A percentile compares a stretch with the other conserved stretches of the same genome.
phyloP scores from a whole-genome alignment of 1,139 yeast genomes.

The Geotrichum klebahnii region DNA sequence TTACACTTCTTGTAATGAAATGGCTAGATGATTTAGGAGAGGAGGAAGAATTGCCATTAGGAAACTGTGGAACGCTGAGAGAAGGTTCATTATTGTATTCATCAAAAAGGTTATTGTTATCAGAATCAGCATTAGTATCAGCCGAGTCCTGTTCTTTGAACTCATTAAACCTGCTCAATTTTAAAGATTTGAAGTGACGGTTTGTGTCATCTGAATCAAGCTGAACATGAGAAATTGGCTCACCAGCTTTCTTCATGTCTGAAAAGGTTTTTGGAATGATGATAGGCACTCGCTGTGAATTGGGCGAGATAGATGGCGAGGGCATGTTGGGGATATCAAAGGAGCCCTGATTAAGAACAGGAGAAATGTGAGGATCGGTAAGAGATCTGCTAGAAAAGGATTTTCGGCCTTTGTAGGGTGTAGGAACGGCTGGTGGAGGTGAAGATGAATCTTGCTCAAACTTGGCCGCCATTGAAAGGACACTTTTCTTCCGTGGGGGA shows the following conservation, averaged over 20 bases:
- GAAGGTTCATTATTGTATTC: constrained; percentile 7
- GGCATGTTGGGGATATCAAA: too few relatives aligned
- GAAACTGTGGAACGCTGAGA: neutral
- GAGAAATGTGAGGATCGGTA: neutral
- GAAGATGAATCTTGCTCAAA: constrained; percentile 13
- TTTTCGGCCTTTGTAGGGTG: neutral
- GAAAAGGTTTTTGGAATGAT: constrained; percentile 19
- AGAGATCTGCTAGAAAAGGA: neutral
- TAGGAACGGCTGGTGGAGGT: neutral
- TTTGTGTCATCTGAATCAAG: neutral
- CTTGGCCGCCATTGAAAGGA: constrained; percentile 10
- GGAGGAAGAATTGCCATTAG: neutral
- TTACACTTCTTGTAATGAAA: constrained; percentile 11
- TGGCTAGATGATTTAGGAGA: constrained; percentile 11
- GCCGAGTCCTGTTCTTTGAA: constrained; percentile 8
- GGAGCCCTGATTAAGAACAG: neutral
- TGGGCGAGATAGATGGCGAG: too few relatives aligned
- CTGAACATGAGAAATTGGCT: neutral
- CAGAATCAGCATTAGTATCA: neutral
- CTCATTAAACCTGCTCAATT: constrained; percentile 16
- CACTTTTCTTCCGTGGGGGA: constrained; percentile 1
- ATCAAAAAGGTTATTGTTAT: constrained; percentile 1
- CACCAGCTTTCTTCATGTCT: constrained; percentile 19
- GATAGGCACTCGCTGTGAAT: constrained; percentile 12
- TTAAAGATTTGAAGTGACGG: constrained; percentile 10